Conservation (phyloP, 352 stramenopile genomes). For the Globisporangium emineosum region DNA sequence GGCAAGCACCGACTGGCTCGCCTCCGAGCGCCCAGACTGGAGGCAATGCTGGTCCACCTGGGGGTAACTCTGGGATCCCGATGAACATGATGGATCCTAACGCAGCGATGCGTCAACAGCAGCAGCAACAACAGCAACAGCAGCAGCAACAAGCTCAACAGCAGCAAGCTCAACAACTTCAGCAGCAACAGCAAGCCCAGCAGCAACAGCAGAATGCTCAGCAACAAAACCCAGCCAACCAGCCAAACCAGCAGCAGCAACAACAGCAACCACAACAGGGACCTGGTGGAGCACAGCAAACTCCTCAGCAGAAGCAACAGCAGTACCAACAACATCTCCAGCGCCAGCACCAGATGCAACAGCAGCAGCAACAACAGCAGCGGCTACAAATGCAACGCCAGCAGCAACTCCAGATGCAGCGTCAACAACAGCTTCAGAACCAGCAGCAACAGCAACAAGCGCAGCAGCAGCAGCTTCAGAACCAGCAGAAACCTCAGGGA, state of each 20-base stretch:
- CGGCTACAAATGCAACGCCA: slow-evolving; percentile 56
- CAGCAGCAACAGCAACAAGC: slow-evolving; percentile 40
- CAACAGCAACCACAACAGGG: slow-evolving; percentile 40
- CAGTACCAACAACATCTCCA: slow-evolving; percentile 52
- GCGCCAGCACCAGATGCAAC: slow-evolving; percentile 53
- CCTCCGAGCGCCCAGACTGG: not conserved
- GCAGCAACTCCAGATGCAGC: slow-evolving; percentile 21
- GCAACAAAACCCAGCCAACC: slow-evolving; percentile 30
- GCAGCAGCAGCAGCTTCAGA: slow-evolving; percentile 23
- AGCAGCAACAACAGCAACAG: slow-evolving; percentile 24
- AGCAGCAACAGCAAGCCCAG: slow-evolving; percentile 18
- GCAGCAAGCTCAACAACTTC: slow-evolving; percentile 14
- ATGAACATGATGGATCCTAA: slow-evolving; percentile 27
- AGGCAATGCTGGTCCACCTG: slow-evolving; percentile 2
- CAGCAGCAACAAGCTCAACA: slow-evolving; percentile 18
- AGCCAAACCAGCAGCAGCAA: slow-evolving; percentile 29
- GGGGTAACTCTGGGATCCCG: slow-evolving; percentile 16
- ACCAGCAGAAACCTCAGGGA: slow-evolving; percentile 27
- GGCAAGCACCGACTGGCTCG: not conserved
- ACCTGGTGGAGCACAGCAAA: slow-evolving; percentile 9
- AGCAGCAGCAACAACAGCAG: slow-evolving; percentile 35
- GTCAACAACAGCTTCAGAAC: slow-evolving; percentile 19
- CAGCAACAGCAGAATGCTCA: slow-evolving; percentile 29
- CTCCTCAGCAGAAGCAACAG: slow-evolving; percentile 42
- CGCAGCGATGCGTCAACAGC: slow-evolving; percentile 28